Evolutionary conservation across 2,329 filamentous ascomycete species (phyloP).

Genomic region (Harringtonia lauricola): DNA sequence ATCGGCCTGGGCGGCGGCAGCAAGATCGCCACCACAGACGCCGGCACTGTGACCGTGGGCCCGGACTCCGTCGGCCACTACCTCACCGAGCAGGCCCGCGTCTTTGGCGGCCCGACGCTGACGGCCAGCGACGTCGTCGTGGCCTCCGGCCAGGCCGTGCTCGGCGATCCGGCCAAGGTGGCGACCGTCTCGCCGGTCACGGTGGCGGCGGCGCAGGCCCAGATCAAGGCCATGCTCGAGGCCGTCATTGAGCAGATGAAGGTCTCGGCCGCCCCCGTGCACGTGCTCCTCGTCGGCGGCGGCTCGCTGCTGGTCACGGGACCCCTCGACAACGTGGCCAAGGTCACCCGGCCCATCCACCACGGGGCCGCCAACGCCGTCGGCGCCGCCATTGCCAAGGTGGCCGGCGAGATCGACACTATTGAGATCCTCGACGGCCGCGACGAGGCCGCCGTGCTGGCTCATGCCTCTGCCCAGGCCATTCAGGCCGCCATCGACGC

Average conservation of each 20-base stretch:
- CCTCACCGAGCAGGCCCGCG: constrained; percentile 37
- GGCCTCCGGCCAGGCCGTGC: constrained; percentile 8
- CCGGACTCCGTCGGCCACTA: constrained; percentile 21
- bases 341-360: constrained; percentile 42
- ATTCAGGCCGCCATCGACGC: no score
- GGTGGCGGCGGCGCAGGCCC: constrained; percentile 19
- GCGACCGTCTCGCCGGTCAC: constrained; percentile 29
- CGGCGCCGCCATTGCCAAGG: constrained; percentile 49
- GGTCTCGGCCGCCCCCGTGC: constrained; percentile 44
- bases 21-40: constrained; percentile 19
- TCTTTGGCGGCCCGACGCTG: constrained; percentile 44
- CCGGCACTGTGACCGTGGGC: constrained; percentile 9
- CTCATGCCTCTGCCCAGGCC: no score
- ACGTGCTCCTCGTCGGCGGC: constrained; percentile 51
- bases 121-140: constrained; percentile 48
- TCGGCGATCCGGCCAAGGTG: constrained; percentile 19
- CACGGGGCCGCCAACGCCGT: constrained; percentile 54
- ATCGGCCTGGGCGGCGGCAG: constrained; percentile 33
- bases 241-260: constrained; percentile 31
- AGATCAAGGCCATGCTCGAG: constrained; percentile 42
- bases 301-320: constrained; percentile 47
- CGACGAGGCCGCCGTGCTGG: no score
- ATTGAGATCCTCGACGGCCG: no score
- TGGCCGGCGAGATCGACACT: no score
- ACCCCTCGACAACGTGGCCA: constrained; percentile 40